phyloP scores from a whole-genome alignment of 441 rosid genomes.

The Croton laevigatus region DNA sequence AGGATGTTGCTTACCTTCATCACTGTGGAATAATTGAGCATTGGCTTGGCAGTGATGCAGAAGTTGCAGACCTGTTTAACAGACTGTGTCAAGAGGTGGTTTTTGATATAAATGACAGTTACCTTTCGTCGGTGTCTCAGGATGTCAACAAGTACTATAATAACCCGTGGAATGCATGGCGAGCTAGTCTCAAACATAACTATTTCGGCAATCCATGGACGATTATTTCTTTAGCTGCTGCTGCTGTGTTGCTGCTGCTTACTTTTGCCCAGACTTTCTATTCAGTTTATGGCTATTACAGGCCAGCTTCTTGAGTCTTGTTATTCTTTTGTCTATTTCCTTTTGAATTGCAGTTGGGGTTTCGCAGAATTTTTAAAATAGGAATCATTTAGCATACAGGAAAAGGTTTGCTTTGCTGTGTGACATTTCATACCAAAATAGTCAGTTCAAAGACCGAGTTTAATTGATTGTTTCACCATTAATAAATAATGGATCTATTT shows the following conservation, averaged over 20 bases:
- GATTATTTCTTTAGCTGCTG: constrained; percentile 65
- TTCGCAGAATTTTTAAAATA: not conserved
- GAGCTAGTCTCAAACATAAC: constrained; percentile 67
- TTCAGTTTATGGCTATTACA: constrained; percentile 61
- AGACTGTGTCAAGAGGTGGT: constrained; percentile 82
- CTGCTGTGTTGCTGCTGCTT: constrained; percentile 45
- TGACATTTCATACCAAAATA: not conserved
- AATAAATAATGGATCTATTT: not conserved
- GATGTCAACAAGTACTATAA: constrained; percentile 64
- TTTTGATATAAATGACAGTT: constrained; percentile 70
- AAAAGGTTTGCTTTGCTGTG: constrained; percentile 7
- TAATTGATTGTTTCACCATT: not conserved
- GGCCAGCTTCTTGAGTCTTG: constrained; percentile 40
- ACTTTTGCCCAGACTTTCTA: constrained; percentile 72
- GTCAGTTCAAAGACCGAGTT: no score
- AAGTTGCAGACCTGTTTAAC: constrained; percentile 85
- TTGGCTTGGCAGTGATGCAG: constrained; percentile 83
- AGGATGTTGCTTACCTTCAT: constrained; percentile 78
- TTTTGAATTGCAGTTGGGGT: not conserved
- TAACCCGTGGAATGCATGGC: constrained; percentile 82
- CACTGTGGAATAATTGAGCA: constrained; percentile 72
- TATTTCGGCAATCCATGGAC: constrained; percentile 93
- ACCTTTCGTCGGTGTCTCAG: constrained; percentile 56
- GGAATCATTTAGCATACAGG: not conserved
- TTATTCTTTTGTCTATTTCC: not conserved